Evolutionary conservation across 1,284 basidiomycete genomes (phyloP), one percentile per base, ranked within the genome.

Genomic region (Cryptococcus wingfieldii): DNA sequence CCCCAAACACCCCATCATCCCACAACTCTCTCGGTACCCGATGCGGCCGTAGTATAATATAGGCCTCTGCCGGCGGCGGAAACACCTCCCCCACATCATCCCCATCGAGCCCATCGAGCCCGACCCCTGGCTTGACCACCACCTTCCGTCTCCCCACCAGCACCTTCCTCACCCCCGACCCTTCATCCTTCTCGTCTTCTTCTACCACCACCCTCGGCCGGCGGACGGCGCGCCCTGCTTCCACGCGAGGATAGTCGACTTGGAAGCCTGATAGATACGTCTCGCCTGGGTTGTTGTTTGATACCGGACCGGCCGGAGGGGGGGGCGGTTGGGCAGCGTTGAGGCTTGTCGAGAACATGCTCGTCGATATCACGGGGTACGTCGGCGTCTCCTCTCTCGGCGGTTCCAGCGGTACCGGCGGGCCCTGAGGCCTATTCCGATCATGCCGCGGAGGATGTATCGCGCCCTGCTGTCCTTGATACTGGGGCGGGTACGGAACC

Each of bases 21-120:
- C 53, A 59, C 25, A 34, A 39, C 18, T 19, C 37, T 12, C 44
- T 51, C 19, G 50, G 57, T n/a, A 43, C 28, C 28, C 57, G 42
- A 38, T 59, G 57, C n/a, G 43, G 53, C 44, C 57, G 34, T 14
- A 59, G 25, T 8, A 59, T 27, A 18, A 52, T 38, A 41, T 59
- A 59, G 12, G 57, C 57, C 19, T 59, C 57, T 7, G 53, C 38
- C 23, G 57, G 57, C 13, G 50, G 50, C 9, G 50, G 50, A 6
- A 19, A n/a, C 25, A 27, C 51, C 46, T 38, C 45, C 19, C 47
- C 47, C 27, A 31, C 27, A 14, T 37, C 16, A 5, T 48, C 28
- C 25, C 47, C 31, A 23, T 48, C 47, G 13, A 14, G 13, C 27
- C 47, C 47, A 18, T 37, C n/a, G 28, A 28, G 10, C 10, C 27